Evolutionary conservation across 768 basidiomycete species (phyloP), one percentile per base, ranked within the genome.

Genomic region (Termitomyces sp.): DNA sequence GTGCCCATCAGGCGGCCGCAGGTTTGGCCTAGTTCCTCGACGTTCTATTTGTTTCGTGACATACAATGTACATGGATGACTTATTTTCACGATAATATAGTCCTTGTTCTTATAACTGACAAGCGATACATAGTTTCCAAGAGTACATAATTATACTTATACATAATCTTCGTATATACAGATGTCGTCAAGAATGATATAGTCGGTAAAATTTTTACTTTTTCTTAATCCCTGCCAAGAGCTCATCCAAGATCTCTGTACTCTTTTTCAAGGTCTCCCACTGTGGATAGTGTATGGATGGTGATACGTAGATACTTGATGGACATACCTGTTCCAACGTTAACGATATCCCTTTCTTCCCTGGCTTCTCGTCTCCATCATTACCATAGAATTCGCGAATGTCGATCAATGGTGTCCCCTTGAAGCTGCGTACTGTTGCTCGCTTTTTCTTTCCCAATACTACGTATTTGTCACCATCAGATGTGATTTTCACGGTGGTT

Each of bases 321-420:
- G 36, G 46, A 65, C 73, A 46, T 60, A 87, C 87, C 78, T 90
- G 88, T 20, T 91, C 89, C 3, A 72, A 47, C 14, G 73, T 68
- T 27, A 93, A 74, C 0, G 86, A 79, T 52, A 92, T 88, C 9
- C 90, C 91, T 64, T 92, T 93, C 70, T 90, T 92, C 0, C 89
- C 88, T 0, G 91, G 90, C 60, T 87, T 90, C 61, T 81, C 77
- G 5, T 85, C 83, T 1, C 79, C 71, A 7, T 71, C 74, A 42
- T 64, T 72, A 22, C 71, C 67, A 53, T 88, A 93, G 63, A 79
- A 92, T 67, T 92, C 88, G 41, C 90, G 82, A 53, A 92, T 89
- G 64, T 92, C 88, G 26, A 92, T 67, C 43, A 83, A 72, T 3
- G 78, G 65, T 1, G 70, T 74, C 8, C 85, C 87, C 77, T 79